Evolutionary conservation across 768 basidiomycete species (phyloP), one percentile per base, ranked within the genome.

Genomic region (Lactarius sanguifluus): DNA sequence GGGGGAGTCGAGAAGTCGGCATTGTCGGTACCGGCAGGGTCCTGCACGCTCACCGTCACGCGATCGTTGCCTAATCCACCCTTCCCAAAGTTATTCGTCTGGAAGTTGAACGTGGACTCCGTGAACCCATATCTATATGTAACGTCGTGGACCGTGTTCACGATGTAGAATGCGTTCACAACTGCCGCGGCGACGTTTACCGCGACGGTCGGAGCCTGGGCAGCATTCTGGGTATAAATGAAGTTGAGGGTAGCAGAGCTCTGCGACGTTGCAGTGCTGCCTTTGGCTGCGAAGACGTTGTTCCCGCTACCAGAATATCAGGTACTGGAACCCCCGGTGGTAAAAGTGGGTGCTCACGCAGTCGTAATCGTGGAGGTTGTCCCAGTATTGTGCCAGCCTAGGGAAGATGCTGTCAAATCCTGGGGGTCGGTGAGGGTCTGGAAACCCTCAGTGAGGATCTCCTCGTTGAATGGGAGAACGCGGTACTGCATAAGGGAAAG

Each of bases 21-120:
- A 65, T 83, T 82, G 72, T 84, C 77, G 8, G 74, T 69, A 6
- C 81, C 80, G n/a, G 76, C 76, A 6, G 77, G 75, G 62, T 82
- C 81, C 73, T 86, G 84, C 1, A 85, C 83, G 45, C 81, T 82
- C 50, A 82, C 75, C 15, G 79, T 77, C 52, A 87, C 83, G 13
- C 79, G 78, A 72, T 88, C 86, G 56, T 76, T 77, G 6, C 78
- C 85, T 45, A 71, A 71, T 5, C 86, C 86, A 20, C 84, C 84
- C 38, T 81, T 80, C 30, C 76, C 79, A 65, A 81, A 80, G 76
- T 87, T 87, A 72, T 79, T 77, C 47, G 75, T 77, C 74, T 87
- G 86, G 79, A 87, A 87, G 74, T 87, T 88, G 72, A 83, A 86
- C 15, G 80, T 76, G 8, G 68, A 69, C 75, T 86, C 85, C 45